Conservation (phyloP, 768 basidiomycete species). For the Tulasnella sp. region DNA sequence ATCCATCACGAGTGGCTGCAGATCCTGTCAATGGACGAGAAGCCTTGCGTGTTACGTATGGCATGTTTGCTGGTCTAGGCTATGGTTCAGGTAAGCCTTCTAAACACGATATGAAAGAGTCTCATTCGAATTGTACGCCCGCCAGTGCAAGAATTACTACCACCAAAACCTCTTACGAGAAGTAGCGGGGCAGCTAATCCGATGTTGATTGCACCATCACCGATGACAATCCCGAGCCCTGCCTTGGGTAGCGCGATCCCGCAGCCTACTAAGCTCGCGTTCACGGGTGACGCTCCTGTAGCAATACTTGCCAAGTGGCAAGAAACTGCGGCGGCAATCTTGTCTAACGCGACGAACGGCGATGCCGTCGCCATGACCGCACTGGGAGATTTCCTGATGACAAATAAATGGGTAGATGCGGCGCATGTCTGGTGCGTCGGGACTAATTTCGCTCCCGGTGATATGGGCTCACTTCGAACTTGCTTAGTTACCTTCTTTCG, state of each 20-base stretch:
- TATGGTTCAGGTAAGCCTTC: slow-evolving; percentile 44
- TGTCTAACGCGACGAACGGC: slow-evolving; percentile 60
- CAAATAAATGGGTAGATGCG: slow-evolving; percentile 64
- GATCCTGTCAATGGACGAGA: slow-evolving; percentile 45
- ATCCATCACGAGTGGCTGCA: slow-evolving; percentile 18
- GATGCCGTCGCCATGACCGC: slow-evolving; percentile 64
- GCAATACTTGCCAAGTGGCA: slow-evolving; percentile 68
- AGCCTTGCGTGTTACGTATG: slow-evolving; percentile 66
- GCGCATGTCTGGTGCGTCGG: slow-evolving; percentile 77
- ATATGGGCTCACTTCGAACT: neutral
- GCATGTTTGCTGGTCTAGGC: slow-evolving; percentile 75
- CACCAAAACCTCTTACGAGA: slow-evolving; percentile 37
- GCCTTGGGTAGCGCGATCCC: slow-evolving; percentile 34
- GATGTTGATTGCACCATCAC: neutral
- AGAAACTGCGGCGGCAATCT: slow-evolving; percentile 72
- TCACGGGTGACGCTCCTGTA: slow-evolving; percentile 42
- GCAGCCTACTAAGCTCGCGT: slow-evolving; percentile 48
- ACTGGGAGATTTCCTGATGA: slow-evolving; percentile 69
- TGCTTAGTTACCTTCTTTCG: slow-evolving; percentile 67
- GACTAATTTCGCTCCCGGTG: neutral
- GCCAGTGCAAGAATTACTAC: slow-evolving; percentile 62
- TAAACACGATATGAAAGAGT: slow-evolving; percentile 13
- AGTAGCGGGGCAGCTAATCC: slow-evolving; percentile 25
- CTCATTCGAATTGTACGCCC: neutral
- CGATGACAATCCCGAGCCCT: slow-evolving; percentile 30